Conservation (phyloP, 176 grass and related monocot species). For the barley (Hordeum vulgare) region MorexV3_pseudomolecules_assembly NC_058522.1:277458413-277458912, state of each 20-base stretch:
- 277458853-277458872: conserved; percentile 25
- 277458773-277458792: not conserved
- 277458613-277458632: not conserved
- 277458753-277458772: not conserved
- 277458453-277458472: not conserved
- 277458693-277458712: not conserved
- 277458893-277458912: conserved; percentile 6
- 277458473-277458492: not conserved
- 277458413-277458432: conserved; percentile 12
- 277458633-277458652: not conserved
- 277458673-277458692: not conserved
- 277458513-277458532: not conserved
- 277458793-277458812: conserved; percentile 10
- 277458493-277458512: not conserved
- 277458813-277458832: conserved; percentile 17
- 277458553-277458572: not conserved
- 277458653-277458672: not conserved
- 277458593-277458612: not conserved
- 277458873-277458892: conserved; percentile 5
- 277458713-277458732: not conserved
- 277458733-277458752: not conserved
- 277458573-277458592: not conserved
- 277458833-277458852: conserved; percentile 19
- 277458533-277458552: not conserved
- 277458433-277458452: not conserved